A percentile compares a stretch with the other conserved stretches of the same genome.
Conservation (phyloP, 352 stramenopile species). For the Vaucheria bursata region DNA sequence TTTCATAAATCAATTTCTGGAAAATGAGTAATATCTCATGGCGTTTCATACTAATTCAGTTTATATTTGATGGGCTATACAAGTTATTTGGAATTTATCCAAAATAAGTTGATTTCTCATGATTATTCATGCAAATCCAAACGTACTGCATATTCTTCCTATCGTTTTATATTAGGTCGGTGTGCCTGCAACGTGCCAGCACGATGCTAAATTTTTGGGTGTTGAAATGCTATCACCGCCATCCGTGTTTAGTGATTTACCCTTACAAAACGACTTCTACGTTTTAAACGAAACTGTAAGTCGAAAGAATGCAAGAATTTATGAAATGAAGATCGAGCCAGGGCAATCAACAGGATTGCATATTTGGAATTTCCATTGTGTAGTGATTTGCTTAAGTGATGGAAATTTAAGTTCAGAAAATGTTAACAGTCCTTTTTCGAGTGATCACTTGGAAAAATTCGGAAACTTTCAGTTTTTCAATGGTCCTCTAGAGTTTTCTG, state of each 20-base stretch:
- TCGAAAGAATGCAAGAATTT: conserved; percentile 28
- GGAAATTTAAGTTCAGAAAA: conserved; percentile 10
- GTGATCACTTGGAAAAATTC: conserved; percentile 5
- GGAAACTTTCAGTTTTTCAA: conserved; percentile 35
- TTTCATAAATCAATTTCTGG: too few species aligned
- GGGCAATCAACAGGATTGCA: conserved; percentile 35
- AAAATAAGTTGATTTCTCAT: too few species aligned
- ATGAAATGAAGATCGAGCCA: conserved; percentile 35
- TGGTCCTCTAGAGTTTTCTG: conserved; percentile 25
- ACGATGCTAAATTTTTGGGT: conserved; percentile 33
- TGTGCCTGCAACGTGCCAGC: conserved; percentile 29
- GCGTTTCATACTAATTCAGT: too few species aligned
- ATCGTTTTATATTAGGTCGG: too few species aligned
- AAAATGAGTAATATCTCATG: too few species aligned
- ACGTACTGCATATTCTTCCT: too few species aligned
- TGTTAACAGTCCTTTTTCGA: conserved; percentile 19
- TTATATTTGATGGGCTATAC: too few species aligned
- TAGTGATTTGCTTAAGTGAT: conserved; percentile 33
- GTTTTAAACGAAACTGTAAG: conserved; percentile 15
- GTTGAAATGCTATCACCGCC: conserved; percentile 40
- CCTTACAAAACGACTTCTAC: conserved; percentile 30
- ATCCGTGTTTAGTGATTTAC: neutral
- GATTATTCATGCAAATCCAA: too few species aligned
- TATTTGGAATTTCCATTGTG: conserved; percentile 28
- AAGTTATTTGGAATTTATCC: too few species aligned